These are phyloP conservation scores for Dryadomyces quercus-mongolicae DNA, from an alignment of 2,329 filamentous ascomycete genomes.

Conservation along the genomic window DNA sequence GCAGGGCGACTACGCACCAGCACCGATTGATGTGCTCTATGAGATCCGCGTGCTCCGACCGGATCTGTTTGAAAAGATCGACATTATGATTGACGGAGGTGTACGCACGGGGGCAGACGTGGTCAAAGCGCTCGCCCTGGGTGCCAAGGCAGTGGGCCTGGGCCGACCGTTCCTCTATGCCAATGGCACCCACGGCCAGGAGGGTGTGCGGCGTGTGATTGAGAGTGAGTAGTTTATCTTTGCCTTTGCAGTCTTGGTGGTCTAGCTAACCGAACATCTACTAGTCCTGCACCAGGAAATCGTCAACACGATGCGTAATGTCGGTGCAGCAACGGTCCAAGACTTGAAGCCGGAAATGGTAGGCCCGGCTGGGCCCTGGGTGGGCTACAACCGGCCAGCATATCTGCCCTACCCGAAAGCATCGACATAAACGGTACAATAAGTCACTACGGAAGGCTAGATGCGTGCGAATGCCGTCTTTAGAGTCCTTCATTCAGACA, in stretches of 20 bases:
- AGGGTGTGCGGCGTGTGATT: slow-evolving; percentile 6
- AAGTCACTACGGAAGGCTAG: neutral
- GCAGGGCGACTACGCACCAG: slow-evolving; percentile 24
- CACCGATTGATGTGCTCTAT: slow-evolving; percentile 39
- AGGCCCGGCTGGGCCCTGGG: slow-evolving; percentile 3
- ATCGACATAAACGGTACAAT: neutral
- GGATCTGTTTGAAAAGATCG: slow-evolving; percentile 36
- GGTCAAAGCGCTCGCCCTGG: slow-evolving; percentile 10
- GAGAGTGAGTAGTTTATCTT: slow-evolving; percentile 1
- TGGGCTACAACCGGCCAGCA: neutral
- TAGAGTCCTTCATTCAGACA: neutral
- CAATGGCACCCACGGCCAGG: slow-evolving; percentile 6
- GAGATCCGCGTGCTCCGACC: slow-evolving; percentile 7
- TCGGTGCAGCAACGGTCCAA: slow-evolving; percentile 4
- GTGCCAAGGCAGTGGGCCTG: slow-evolving; percentile 10
- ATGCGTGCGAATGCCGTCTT: neutral
- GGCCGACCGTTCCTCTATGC: slow-evolving; percentile 10
- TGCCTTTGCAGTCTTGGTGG: neutral
- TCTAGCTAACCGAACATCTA: neutral
- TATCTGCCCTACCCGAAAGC: neutral
- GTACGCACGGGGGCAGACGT: slow-evolving; percentile 39
- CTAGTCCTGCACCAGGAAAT: slow-evolving; percentile 7
- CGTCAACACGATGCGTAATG: slow-evolving; percentile 8
- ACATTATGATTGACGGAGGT: slow-evolving; percentile 43
- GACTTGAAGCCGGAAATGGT: slow-evolving; percentile 9